Percentiles rank a stretch among this genome's conserved stretches.
These are phyloP conservation scores for Sonneratia alba DNA, from an alignment of 345 rosid genomes.

Conservation along the genomic window DNA sequence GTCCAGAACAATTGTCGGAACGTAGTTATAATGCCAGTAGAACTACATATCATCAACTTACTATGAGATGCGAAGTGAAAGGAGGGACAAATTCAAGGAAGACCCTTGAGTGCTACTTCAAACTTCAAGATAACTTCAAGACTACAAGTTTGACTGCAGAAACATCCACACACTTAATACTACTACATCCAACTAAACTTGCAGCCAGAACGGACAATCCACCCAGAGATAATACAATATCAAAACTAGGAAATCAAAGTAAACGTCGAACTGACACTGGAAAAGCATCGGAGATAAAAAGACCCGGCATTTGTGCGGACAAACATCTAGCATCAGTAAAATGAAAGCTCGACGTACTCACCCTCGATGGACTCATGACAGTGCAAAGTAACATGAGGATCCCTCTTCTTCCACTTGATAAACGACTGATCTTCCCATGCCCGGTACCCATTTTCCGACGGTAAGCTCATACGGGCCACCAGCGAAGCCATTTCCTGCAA, in stretches of 20 bases:
- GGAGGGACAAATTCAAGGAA: background rate
- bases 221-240: background rate
- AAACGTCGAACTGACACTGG: background rate
- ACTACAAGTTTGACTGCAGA: background rate
- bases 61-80: background rate
- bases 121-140: background rate
- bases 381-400: conserved; percentile 74
- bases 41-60: background rate
- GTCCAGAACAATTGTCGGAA: background rate
- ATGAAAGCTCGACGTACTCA: background rate
- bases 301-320: background rate
- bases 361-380: conserved; percentile 91
- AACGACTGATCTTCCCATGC: conserved; percentile 81
- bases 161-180: background rate
- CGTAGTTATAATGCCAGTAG: background rate
- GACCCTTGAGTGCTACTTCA: background rate
- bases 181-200: background rate
- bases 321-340: background rate
- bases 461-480: conserved; percentile 35
- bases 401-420: conserved; percentile 82
- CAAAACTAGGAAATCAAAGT: background rate
- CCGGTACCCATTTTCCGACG: conserved; percentile 46
- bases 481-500: conserved; percentile 30
- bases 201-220: background rate
- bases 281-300: background rate